Conservation (phyloP, 805 yeast species). For the Alloascoidea hylecoeti region DNA sequence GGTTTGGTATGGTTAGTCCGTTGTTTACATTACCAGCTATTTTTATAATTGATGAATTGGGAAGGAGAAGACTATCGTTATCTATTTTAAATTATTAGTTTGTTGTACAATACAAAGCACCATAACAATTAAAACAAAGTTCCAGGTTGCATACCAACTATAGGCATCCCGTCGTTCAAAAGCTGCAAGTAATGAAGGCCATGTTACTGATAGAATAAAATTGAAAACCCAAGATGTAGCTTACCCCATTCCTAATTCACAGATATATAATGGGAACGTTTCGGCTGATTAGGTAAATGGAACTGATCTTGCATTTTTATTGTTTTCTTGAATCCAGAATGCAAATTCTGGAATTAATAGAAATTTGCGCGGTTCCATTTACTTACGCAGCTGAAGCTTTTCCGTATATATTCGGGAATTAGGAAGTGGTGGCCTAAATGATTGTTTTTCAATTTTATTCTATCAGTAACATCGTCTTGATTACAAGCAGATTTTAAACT, state of each 20-base stretch:
- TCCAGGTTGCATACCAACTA: slow-evolving; percentile 3
- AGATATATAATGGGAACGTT: slow-evolving; percentile 11
- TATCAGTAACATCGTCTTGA: not conserved
- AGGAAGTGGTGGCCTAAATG: slow-evolving; percentile 10
- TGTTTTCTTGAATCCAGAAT: slow-evolving; percentile 20
- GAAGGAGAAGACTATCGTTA: slow-evolving; percentile 31
- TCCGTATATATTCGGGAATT: slow-evolving; percentile 11
- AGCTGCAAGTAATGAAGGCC: not conserved
- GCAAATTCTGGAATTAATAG: slow-evolving; percentile 5
- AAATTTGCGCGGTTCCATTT: not conserved
- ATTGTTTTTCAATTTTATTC: not conserved
- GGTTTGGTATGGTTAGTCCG: slow-evolving; percentile 32
- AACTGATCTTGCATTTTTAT: slow-evolving; percentile 28
- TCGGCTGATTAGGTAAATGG: not conserved
- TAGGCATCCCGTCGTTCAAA: not conserved
- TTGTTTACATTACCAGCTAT: slow-evolving; percentile 33
- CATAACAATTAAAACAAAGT: slow-evolving; percentile 5
- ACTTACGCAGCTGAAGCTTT: slow-evolving; percentile 4
- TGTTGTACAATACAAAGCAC: slow-evolving; percentile 23
- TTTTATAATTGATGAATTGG: slow-evolving; percentile 32
- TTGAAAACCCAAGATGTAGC: slow-evolving; percentile 9
- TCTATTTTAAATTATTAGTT: slow-evolving; percentile 27
- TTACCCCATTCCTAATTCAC: slow-evolving; percentile 13
- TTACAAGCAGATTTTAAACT: not conserved
- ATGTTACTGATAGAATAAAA: not conserved